phyloP scores from a whole-genome alignment of 257 asterid genomes.

The Rehmannia glutinosa region DNA sequence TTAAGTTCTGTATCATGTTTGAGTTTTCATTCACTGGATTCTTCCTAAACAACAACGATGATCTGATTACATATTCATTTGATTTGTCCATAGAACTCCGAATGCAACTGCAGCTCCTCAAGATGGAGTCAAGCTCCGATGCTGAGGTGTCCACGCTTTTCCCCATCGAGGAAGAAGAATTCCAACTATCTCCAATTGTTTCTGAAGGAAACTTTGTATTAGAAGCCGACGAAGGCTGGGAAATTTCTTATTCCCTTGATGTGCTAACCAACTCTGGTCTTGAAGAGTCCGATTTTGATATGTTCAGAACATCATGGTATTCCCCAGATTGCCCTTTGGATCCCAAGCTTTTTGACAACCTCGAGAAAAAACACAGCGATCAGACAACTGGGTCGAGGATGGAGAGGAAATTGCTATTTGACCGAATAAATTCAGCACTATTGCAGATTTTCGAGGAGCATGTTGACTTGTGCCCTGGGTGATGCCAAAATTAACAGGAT shows the following conservation, averaged over 20 bases:
- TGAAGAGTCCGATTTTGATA: conserved; percentile 37
- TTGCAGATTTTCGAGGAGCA: conserved; percentile 40
- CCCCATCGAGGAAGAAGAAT: conserved; percentile 39
- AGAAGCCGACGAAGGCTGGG: conserved; percentile 46
- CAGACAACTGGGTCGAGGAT: conserved; percentile 29
- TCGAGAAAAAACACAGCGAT: conserved; percentile 51
- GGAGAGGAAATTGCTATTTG: conserved; percentile 71
- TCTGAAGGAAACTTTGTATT: conserved; percentile 28
- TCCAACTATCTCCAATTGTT: conserved; percentile 21
- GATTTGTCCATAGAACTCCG: conserved; percentile 47
- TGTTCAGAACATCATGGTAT: conserved; percentile 43
- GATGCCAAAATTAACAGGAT: conserved; percentile 29
- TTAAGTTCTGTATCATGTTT: too few species aligned
- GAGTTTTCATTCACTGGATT: too few species aligned
- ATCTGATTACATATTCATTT: too few species aligned
- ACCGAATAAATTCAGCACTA: conserved; percentile 48
- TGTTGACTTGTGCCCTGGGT: conserved; percentile 48
- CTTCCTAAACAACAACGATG: too few species aligned
- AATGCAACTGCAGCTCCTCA: conserved; percentile 83
- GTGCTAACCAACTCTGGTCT: conserved; percentile 54
- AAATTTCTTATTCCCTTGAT: conserved; percentile 44
- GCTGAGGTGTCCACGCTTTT: conserved; percentile 28
- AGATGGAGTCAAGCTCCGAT: conserved; percentile 60
- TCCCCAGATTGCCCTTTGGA: conserved; percentile 57
- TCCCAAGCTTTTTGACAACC: conserved; percentile 50